phyloP scores from a whole-genome alignment of 371 early-diverging fungal genomes.

The Rhizomucor miehei region DNA sequence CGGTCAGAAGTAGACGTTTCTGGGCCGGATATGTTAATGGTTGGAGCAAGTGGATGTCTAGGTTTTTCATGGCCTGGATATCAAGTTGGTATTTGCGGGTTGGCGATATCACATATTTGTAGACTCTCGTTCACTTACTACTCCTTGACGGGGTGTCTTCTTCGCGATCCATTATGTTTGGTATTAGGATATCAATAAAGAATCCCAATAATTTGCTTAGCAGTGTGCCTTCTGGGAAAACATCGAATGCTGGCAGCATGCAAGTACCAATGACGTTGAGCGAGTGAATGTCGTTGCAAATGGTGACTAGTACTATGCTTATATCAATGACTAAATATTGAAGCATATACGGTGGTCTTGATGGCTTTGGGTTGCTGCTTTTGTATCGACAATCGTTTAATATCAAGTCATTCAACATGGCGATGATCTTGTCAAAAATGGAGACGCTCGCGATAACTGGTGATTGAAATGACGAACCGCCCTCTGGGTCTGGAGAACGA shows the following conservation, averaged over 20 bases:
- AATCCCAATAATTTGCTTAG: slow-evolving; percentile 31
- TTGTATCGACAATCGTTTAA: slow-evolving; percentile 57
- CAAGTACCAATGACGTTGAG: slow-evolving; percentile 32
- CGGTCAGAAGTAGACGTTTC: too few species aligned
- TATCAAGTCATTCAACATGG: slow-evolving; percentile 47
- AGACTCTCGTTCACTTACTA: neutral
- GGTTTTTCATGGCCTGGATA: too few species aligned
- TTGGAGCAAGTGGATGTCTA: slow-evolving; percentile 18
- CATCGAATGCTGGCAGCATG: slow-evolving; percentile 44
- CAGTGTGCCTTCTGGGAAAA: slow-evolving; percentile 31
- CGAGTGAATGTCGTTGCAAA: slow-evolving; percentile 25
- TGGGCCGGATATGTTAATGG: slow-evolving; percentile 26
- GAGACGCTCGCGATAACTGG: slow-evolving; percentile 10
- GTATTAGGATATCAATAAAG: slow-evolving; percentile 38
- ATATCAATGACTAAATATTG: slow-evolving; percentile 56
- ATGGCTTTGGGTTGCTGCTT: slow-evolving; percentile 49
- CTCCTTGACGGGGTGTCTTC: slow-evolving; percentile 2
- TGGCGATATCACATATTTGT: too few species aligned
- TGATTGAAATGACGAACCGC: neutral
- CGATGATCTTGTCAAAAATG: slow-evolving; percentile 36
- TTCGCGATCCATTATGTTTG: slow-evolving; percentile 30
- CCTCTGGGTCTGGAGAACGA: too few species aligned
- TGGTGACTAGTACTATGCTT: slow-evolving; percentile 30
- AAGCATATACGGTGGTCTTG: slow-evolving; percentile 52
- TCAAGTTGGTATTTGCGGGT: too few species aligned